Base-by-base conservation (phyloP, 805 yeast genomes). In the Candida succiphila region DNA sequence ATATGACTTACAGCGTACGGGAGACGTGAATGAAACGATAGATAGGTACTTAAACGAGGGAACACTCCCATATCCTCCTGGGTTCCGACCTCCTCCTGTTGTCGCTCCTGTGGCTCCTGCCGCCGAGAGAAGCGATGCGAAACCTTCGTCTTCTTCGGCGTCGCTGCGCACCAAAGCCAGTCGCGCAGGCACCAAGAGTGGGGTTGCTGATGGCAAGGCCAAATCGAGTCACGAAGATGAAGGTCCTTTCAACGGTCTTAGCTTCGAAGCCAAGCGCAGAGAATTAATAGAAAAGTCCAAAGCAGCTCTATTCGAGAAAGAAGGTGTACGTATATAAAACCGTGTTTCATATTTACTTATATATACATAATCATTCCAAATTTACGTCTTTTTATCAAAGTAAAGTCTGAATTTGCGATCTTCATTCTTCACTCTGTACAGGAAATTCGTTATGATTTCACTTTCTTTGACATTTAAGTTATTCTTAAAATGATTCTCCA, bases 361-460 rank as follows among this genome's bases (percentile, higher is more conserved):
- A 21, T 21, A 21, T 21, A 21, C 10, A 7, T 8, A 31, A 9
- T n/a, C n/a, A n/a, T n/a, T n/a, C n/a, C n/a, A n/a, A n/a, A 18
- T 12, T 38, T 41, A 42, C 13, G 36, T 36, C 23, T 46, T 38
- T 32, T 46, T 49, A 34, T 54, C 58, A 27, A 57, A 57, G 39
- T 62, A 63, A 43, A 70, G 63, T 18, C 54, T 49, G 58, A 54
- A 56, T 32, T 50, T 50, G 31, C 56, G 51, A 32, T 52, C 52
- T 46, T 83, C 84, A 49, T 85, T 79, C 48, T 75, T 76, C 34
- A 85, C 87, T 46, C 83, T 78, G 60, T 89, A 92, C 35, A 92
- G 65, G 52, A 89, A 92, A 47, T 83, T 87, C 25, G 95, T 85
- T 26, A 89, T 76, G 22, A 82, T 75, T 46, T 89, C 97, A 37